Percentiles rank a stretch among this genome's conserved stretches.
phyloP scores from a whole-genome alignment of 768 basidiomycete species.

The Rhodosporidiobolus odoratus region DNA sequence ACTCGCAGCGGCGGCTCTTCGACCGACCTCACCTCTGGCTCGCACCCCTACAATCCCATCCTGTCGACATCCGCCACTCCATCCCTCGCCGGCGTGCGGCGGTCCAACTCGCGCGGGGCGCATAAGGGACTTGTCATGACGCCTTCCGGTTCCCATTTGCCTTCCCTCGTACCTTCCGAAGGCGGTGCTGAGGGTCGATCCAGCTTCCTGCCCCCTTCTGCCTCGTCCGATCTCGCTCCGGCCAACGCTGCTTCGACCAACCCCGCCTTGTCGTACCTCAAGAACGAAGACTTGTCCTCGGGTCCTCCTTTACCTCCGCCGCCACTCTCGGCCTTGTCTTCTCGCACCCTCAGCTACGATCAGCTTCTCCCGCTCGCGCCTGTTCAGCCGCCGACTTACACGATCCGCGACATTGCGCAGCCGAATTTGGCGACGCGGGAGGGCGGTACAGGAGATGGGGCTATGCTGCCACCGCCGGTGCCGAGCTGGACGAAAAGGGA shows the following conservation, averaged over 20 bases:
- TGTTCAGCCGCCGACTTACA: background rate
- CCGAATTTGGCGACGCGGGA: background rate
- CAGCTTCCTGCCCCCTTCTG: background rate
- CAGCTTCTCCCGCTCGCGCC: background rate
- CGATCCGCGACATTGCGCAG: background rate
- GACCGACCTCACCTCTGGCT: conserved; percentile 4
- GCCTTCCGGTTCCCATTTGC: background rate
- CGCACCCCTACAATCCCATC: background rate
- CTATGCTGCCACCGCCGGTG: background rate
- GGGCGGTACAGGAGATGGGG: background rate
- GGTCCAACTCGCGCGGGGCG: background rate
- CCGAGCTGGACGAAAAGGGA: background rate
- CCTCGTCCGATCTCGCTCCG: background rate
- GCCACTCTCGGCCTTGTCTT: no score
- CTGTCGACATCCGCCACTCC: conserved; percentile 9
- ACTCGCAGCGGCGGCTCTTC: background rate
- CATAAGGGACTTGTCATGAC: conserved; percentile 13
- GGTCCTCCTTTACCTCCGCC: background rate
- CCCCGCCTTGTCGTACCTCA: conserved; percentile 9
- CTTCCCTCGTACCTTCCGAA: background rate
- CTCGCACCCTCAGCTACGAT: background rate
- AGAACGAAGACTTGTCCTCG: background rate
- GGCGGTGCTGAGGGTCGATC: background rate
- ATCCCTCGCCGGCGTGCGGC: background rate
- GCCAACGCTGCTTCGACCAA: conserved; percentile 6